These are phyloP conservation scores for Friedmanniomyces simplex DNA, from an alignment of 495 filamentous ascomycete genomes.

Conservation along the genomic window DNA sequence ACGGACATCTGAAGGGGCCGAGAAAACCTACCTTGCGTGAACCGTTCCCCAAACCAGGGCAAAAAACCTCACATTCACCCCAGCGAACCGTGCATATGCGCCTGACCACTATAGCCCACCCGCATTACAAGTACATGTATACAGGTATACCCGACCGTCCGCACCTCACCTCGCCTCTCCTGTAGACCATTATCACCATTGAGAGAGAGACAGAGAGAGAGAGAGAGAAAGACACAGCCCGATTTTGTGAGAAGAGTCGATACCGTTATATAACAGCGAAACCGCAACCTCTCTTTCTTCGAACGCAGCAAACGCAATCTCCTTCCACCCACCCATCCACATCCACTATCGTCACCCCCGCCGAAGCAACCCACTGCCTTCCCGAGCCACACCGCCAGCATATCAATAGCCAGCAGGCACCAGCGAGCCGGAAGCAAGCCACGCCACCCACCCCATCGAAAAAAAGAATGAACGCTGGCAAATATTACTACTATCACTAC, in stretches of 20 bases:
- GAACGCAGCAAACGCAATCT: background rate
- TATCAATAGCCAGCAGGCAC: too few species aligned
- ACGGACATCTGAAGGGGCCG: background rate
- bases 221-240: background rate
- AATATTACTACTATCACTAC: background rate
- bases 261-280: background rate
- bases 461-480: too few species aligned
- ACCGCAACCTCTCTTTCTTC: background rate
- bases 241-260: background rate
- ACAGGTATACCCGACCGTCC: too few species aligned
- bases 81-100: constrained; percentile 1
- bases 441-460: background rate
- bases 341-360: too few species aligned
- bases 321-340: too few species aligned
- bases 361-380: too few species aligned
- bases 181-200: too few species aligned
- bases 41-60: too few species aligned
- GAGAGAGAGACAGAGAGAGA: background rate
- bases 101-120: background rate
- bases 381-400: too few species aligned
- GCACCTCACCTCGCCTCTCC: too few species aligned
- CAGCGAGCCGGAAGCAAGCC: background rate
- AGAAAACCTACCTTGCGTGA: too few species aligned
- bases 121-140: background rate
- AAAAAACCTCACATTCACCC: background rate